Percentiles rank a stretch among this genome's conserved stretches.
phyloP scores from a whole-genome alignment of 345 rosid genomes.

The Murraya koenigii region DNA sequence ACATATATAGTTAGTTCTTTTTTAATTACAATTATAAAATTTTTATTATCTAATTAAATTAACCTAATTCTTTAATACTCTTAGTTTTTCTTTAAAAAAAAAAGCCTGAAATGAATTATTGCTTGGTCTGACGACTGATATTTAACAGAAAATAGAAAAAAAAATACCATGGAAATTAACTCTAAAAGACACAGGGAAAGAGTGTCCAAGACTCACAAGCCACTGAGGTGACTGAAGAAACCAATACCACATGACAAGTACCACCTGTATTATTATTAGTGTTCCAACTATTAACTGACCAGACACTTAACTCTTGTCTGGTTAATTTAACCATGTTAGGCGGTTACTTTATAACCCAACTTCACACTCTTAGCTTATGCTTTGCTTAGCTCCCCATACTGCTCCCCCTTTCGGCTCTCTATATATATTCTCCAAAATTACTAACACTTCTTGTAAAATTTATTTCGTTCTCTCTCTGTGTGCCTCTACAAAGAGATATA shows the following conservation, averaged over 20 bases:
- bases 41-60: too few species aligned
- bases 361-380: not conserved
- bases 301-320: not conserved
- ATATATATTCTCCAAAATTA: conserved; percentile 9
- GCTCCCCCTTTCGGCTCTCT: conserved; percentile 6
- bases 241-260: not conserved
- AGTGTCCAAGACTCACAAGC: not conserved
- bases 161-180: not conserved
- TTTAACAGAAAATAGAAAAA: not conserved
- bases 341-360: conserved; percentile 25
- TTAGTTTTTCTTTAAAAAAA: too few species aligned
- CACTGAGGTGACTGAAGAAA: too few species aligned
- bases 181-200: not conserved
- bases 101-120: too few species aligned
- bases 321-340: conserved; percentile 24
- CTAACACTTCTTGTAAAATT: not conserved
- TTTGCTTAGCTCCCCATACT: not conserved
- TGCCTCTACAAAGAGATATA: not conserved
- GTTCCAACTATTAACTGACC: not conserved
- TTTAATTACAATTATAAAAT: too few species aligned
- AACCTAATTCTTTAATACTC: too few species aligned
- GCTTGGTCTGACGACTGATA: not conserved
- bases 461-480: too few species aligned
- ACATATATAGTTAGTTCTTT: too few species aligned
- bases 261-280: not conserved